phyloP scores from a whole-genome alignment of 1,139 yeast species.

The Kodamaea derodonti region DNA sequence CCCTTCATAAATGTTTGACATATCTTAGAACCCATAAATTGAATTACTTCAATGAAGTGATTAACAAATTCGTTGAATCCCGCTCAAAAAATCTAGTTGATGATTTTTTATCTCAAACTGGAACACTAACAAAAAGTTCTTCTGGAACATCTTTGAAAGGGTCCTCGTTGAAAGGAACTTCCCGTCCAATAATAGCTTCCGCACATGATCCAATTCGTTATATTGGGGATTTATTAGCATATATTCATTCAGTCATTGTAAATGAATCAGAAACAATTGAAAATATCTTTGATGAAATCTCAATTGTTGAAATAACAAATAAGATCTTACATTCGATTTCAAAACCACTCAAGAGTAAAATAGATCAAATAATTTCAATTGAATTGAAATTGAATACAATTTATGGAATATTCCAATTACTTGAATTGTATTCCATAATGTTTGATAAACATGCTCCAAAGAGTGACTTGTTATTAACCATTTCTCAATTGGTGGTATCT shows the following conservation, averaged over 20 bases:
- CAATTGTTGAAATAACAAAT: slow-evolving; percentile 14
- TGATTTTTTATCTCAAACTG: slow-evolving; percentile 53
- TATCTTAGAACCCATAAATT: slow-evolving; percentile 31
- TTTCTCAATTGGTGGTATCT: slow-evolving; percentile 23
- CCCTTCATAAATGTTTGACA: slow-evolving; percentile 32
- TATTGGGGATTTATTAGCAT: slow-evolving; percentile 85
- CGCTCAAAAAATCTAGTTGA: slow-evolving; percentile 55
- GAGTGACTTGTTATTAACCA: slow-evolving; percentile 19
- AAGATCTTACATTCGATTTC: slow-evolving; percentile 48
- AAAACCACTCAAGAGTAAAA: slow-evolving; percentile 42
- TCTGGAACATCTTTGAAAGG: not conserved
- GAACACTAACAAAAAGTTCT: too few species aligned
- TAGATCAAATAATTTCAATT: slow-evolving; percentile 66
- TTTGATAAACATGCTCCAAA: slow-evolving; percentile 43
- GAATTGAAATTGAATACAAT: slow-evolving; percentile 57
- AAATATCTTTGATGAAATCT: slow-evolving; percentile 27
- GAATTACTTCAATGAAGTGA: slow-evolving; percentile 52
- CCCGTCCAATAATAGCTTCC: slow-evolving; percentile 56
- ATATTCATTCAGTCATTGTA: slow-evolving; percentile 83
- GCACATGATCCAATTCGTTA: slow-evolving; percentile 82
- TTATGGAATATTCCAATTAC: slow-evolving; percentile 56
- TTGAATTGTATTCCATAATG: slow-evolving; percentile 69
- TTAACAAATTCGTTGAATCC: slow-evolving; percentile 43
- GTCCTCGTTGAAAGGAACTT: not conserved
- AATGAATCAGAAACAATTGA: slow-evolving; percentile 79